Evolutionary conservation across 1,139 yeast species (phyloP).

Genomic region (Meyerozyma sp.): DNA sequence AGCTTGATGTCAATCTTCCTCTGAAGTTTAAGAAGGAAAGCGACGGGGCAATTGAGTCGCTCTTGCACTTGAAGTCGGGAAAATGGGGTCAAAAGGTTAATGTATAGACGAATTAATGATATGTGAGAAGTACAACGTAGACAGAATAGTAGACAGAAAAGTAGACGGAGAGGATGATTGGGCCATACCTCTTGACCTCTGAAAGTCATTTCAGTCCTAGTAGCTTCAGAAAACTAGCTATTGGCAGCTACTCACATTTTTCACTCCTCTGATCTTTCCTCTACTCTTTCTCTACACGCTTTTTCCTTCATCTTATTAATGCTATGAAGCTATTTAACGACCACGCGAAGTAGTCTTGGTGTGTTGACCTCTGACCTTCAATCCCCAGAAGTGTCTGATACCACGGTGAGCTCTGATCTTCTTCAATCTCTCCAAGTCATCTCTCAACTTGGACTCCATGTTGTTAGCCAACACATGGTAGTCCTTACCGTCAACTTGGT

Average conservation of each 20-base stretch:
- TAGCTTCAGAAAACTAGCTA: not conserved
- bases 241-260: not conserved
- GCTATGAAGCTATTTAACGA: conserved; percentile 28
- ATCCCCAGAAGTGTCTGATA: conserved; percentile 99
- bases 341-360: conserved; percentile 99
- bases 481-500: conserved; percentile 98
- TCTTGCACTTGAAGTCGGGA: conserved; percentile 39
- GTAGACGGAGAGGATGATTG: too few relatives aligned
- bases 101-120: conserved; percentile 3
- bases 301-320: not conserved
- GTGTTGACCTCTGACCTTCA: conserved; percentile 97
- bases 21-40: conserved; percentile 15
- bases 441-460: conserved; percentile 99
- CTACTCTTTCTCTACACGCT: not conserved
- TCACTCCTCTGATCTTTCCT: not conserved
- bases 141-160: not conserved
- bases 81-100: conserved; percentile 22
- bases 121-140: not conserved
- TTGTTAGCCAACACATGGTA: conserved; percentile 98
- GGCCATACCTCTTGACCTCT: too few relatives aligned
- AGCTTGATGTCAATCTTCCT: conserved; percentile 14
- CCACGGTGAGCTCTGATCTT: conserved; percentile 99
- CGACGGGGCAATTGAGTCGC: conserved; percentile 29
- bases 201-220: not conserved
- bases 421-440: conserved; percentile 99